Evolutionary conservation across 2,329 filamentous ascomycete genomes (phyloP).

Genomic region (Periconia sp.): DNA sequence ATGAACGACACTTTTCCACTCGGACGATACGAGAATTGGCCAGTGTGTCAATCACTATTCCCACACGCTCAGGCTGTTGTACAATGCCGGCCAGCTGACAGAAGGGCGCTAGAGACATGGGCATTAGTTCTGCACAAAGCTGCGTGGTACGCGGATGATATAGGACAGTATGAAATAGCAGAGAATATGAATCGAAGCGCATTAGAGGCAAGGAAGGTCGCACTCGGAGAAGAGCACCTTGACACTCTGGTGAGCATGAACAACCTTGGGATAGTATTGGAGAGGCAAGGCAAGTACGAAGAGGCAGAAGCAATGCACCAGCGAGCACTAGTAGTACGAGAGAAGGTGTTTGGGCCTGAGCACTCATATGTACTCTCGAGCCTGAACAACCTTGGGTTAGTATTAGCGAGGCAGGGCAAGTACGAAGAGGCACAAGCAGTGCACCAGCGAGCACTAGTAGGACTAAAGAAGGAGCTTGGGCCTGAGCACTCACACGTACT

Average conservation of each 20-base stretch:
- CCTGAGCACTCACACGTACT: conserved; percentile 5
- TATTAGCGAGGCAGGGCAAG: no score
- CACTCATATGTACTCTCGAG: conserved; percentile 6
- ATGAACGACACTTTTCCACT: conserved; percentile 5
- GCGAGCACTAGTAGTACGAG: conserved; percentile 3
- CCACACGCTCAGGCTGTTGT: conserved; percentile 10
- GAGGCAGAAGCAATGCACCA: conserved; percentile 9
- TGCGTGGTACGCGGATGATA: conserved; percentile 1
- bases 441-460: conserved; percentile 5
- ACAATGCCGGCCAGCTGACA: background rate
- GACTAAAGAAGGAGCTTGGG: conserved; percentile 2
- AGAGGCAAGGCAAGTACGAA: conserved; percentile 11
- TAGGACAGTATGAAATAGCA: conserved; percentile 10
- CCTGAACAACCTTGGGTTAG: no score
- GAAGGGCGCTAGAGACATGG: conserved; percentile 8
- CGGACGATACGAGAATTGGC: conserved; percentile 11
- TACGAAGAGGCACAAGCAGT: conserved; percentile 8
- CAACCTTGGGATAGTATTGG: background rate
- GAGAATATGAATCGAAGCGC: conserved; percentile 4
- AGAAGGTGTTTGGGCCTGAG: conserved; percentile 7
- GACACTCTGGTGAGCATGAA: conserved; percentile 6
- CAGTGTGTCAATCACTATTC: conserved; percentile 6
- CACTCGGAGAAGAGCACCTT: conserved; percentile 6
- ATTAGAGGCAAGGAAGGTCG: conserved; percentile 5
- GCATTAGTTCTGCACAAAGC: conserved; percentile 8